These are phyloP conservation scores for Colletotrichum eleusines DNA, from an alignment of 2,329 filamentous ascomycete species.

Conservation along the genomic window DNA sequence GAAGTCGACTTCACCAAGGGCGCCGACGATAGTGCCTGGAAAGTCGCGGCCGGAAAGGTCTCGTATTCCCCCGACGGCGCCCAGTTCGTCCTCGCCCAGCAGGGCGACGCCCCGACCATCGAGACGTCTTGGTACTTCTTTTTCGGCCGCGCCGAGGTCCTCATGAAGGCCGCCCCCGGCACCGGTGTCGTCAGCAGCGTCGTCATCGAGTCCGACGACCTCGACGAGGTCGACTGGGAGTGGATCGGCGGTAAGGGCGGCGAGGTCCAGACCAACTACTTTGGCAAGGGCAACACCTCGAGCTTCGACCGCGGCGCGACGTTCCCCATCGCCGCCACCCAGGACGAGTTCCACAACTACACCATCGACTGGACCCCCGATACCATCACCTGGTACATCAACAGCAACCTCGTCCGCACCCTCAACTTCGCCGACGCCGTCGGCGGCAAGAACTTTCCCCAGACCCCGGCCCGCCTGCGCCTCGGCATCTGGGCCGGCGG, in stretches of 20 bases:
- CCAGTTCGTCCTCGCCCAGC: conserved; percentile 67
- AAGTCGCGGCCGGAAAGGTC: conserved; percentile 45
- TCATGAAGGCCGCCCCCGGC: conserved; percentile 55
- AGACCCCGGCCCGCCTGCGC: conserved; percentile 67
- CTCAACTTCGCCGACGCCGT: conserved; percentile 60
- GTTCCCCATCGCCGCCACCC: conserved; percentile 61
- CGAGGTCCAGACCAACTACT: conserved; percentile 88
- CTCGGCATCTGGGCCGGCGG: conserved; percentile 60
- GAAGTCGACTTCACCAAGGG: conserved; percentile 74
- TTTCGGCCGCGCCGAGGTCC: conserved; percentile 81
- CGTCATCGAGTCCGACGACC: conserved; percentile 79
- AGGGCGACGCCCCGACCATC: conserved; percentile 71
- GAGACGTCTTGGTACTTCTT: conserved; percentile 83
- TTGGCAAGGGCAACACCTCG: conserved; percentile 77
- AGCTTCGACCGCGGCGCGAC: conserved; percentile 73
- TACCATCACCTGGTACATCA: conserved; percentile 66
- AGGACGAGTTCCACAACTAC: conserved; percentile 62
- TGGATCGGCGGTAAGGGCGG: conserved; percentile 77
- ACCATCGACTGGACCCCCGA: conserved; percentile 68
- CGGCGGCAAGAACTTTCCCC: conserved; percentile 66
- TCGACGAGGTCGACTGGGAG: conserved; percentile 90
- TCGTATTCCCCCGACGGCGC: conserved; percentile 49
- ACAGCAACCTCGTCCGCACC: conserved; percentile 65
- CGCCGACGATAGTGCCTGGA: conserved; percentile 58
- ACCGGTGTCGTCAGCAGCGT: conserved; percentile 81